These are phyloP conservation scores for Arabidopsis thaliana DNA, from an alignment of 345 rosid species.

Conservation along the genomic window TAIR10.1 NC_003076.8:22542001-22542500, in stretches of 20 bases:
- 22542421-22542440: constrained; percentile 11
- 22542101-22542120: constrained; percentile 69
- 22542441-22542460: neutral
- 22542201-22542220: constrained; percentile 65
- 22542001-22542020: constrained; percentile 47
- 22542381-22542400: constrained; percentile 41
- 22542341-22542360: constrained; percentile 61
- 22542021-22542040: constrained; percentile 68
- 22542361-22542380: constrained; percentile 52
- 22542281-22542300: constrained; percentile 55
- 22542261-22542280: constrained; percentile 59
- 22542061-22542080: constrained; percentile 55
- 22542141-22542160: constrained; percentile 79
- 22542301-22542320: constrained; percentile 59
- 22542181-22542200: constrained; percentile 49
- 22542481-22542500: constrained; percentile 21
- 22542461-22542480: neutral
- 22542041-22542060: constrained; percentile 56
- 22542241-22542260: constrained; percentile 50
- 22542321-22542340: constrained; percentile 63
- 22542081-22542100: constrained; percentile 46
- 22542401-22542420: constrained; percentile 63
- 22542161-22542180: constrained; percentile 58
- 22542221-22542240: constrained; percentile 57
- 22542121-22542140: constrained; percentile 59